These are phyloP conservation scores for Persicaria maculosa DNA, from an alignment of 148 eudicot species.

Conservation along the genomic window DNA sequence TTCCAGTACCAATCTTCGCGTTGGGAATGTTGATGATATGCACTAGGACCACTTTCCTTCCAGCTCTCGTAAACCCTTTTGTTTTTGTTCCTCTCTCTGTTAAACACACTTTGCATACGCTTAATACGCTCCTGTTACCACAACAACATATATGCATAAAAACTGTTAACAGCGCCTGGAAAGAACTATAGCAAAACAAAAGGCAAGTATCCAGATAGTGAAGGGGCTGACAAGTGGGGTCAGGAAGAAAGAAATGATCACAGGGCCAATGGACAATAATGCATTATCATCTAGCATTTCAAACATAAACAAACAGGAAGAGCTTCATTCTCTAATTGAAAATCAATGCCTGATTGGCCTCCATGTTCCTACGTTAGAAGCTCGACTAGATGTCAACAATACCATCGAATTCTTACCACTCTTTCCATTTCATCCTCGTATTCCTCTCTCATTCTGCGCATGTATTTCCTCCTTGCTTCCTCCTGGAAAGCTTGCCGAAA, in stretches of 20 bases:
- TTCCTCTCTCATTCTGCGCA: conserved; percentile 82
- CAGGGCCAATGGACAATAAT: too few relatives aligned
- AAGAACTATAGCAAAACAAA: not conserved
- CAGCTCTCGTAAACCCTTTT: conserved; percentile 79
- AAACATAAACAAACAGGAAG: not conserved
- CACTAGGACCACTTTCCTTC: conserved; percentile 61
- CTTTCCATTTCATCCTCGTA: conserved; percentile 97
- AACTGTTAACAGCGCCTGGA: not conserved
- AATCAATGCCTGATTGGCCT: not conserved
- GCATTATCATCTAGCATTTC: not conserved
- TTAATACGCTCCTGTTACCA: conserved; percentile 80
- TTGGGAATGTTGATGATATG: conserved; percentile 82
- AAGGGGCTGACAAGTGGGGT: too few relatives aligned
- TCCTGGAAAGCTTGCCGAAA: conserved; percentile 66
- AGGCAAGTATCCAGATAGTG: not conserved
- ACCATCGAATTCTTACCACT: conserved; percentile 47
- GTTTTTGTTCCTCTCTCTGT: conserved; percentile 78
- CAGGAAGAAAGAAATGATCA: too few relatives aligned
- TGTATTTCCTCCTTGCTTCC: conserved; percentile 76
- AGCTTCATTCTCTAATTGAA: not conserved
- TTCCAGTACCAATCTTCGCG: conserved; percentile 98
- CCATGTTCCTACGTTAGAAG: not conserved
- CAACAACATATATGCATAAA: not conserved
- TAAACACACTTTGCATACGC: conserved; percentile 95
- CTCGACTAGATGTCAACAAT: not conserved